Conservation (phyloP, 768 basidiomycete species). For the Termitomyces titanicus region DNA sequence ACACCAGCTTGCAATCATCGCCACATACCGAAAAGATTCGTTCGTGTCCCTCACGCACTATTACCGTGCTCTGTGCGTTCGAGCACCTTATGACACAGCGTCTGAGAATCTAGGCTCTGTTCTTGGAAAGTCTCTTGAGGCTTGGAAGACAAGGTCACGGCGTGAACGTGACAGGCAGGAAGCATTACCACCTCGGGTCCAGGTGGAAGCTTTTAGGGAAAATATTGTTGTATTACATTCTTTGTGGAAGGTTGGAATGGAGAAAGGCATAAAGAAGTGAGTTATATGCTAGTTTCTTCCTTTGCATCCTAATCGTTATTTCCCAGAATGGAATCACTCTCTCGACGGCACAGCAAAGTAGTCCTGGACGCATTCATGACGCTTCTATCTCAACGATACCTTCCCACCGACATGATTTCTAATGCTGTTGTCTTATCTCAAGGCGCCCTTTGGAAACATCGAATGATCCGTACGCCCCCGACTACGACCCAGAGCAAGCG, state of each 20-base stretch:
- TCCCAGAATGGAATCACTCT: conserved; percentile 45
- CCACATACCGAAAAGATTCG: conserved; percentile 80
- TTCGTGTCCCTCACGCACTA: conserved; percentile 82
- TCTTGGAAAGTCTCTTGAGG: conserved; percentile 62
- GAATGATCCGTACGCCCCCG: conserved; percentile 59
- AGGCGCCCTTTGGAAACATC: conserved; percentile 81
- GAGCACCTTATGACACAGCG: conserved; percentile 83
- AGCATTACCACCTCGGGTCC: conserved; percentile 43
- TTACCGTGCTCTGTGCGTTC: conserved; percentile 87
- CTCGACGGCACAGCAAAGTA: conserved; percentile 41
- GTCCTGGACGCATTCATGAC: conserved; percentile 54
- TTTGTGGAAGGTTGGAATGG: conserved; percentile 55
- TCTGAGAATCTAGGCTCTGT: conserved; percentile 79
- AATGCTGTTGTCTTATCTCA: conserved; percentile 72
- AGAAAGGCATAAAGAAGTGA: conserved; percentile 58
- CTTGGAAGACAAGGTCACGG: conserved; percentile 44
- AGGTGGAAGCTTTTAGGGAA: conserved; percentile 67
- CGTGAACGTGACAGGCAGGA: conserved; percentile 32
- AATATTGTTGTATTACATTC: conserved; percentile 76
- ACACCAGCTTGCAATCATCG: conserved; percentile 93
- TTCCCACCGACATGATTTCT: conserved; percentile 74
- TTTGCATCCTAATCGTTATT: background rate
- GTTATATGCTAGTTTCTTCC: conserved; percentile 21
- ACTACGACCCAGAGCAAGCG: conserved; percentile 21
- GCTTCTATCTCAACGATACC: conserved; percentile 63